These are phyloP conservation scores for Rhodotorula paludigena DNA, from an alignment of 768 basidiomycete species.

Conservation along the genomic window DNA sequence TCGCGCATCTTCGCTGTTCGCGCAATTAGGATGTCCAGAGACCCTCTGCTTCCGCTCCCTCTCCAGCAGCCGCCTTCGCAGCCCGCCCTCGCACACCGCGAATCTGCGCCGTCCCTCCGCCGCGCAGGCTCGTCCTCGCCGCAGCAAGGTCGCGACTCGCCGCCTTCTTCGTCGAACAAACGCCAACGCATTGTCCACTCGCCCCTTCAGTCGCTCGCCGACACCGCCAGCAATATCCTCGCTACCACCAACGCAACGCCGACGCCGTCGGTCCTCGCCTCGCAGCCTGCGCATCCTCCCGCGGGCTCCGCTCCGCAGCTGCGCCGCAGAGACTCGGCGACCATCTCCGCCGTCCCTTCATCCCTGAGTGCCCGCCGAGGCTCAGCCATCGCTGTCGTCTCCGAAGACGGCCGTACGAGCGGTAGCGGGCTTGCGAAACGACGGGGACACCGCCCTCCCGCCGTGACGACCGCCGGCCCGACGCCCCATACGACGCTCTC, in stretches of 20 bases:
- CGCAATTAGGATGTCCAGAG: neutral
- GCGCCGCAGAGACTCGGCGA: neutral
- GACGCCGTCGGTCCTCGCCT: too few species aligned
- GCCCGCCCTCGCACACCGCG: neutral
- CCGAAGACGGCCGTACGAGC: neutral
- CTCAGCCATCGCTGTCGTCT: too few species aligned
- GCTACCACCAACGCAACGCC: neutral
- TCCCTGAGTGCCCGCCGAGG: neutral
- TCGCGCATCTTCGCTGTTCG: too few species aligned
- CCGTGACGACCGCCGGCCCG: neutral
- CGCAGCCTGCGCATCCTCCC: neutral
- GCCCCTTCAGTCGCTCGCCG: constrained; percentile 19
- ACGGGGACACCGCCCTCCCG: constrained; percentile 23
- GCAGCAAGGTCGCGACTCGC: neutral
- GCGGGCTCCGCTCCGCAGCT: neutral
- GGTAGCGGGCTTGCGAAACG: constrained; percentile 4
- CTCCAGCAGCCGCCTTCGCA: neutral
- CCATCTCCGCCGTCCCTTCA: constrained; percentile 3
- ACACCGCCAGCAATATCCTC: constrained; percentile 11
- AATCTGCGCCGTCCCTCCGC: neutral
- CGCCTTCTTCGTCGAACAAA: neutral
- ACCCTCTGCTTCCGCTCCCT: neutral
- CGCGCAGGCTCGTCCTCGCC: constrained; percentile 1
- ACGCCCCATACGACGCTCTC: neutral
- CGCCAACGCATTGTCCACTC: neutral